These are phyloP conservation scores for Alternaria hordeiaustralica DNA, from an alignment of 2,329 filamentous ascomycete species.

Conservation along the genomic window DNA sequence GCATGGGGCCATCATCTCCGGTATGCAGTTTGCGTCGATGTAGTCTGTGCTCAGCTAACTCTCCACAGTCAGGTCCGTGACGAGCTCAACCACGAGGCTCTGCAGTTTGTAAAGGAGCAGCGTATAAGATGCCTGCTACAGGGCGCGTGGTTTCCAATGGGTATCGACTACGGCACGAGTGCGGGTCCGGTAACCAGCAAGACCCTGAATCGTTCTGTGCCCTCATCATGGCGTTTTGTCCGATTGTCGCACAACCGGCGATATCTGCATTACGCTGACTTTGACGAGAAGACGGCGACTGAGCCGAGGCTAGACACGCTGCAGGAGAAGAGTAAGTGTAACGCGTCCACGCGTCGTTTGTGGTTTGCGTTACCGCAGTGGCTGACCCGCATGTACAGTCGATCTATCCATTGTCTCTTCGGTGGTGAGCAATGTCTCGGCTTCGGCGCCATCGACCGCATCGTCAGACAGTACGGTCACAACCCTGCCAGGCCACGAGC, in stretches of 20 bases:
- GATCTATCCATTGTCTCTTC: constrained; percentile 88
- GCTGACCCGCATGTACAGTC: constrained; percentile 56
- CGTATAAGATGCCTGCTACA: constrained; percentile 86
- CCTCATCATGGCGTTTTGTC: constrained; percentile 78
- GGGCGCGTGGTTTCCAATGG: constrained; percentile 82
- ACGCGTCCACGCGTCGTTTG: constrained; percentile 7
- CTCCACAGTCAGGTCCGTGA: constrained; percentile 75
- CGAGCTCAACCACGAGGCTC: constrained; percentile 85
- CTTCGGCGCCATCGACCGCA: constrained; percentile 59
- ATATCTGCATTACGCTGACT: constrained; percentile 89
- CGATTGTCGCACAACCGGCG: constrained; percentile 89
- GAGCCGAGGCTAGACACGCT: constrained; percentile 77
- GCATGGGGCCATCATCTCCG: constrained; percentile 90
- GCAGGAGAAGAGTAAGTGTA: constrained; percentile 69
- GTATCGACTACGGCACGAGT: constrained; percentile 59
- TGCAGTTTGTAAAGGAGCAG: constrained; percentile 98
- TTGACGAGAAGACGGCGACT: constrained; percentile 67
- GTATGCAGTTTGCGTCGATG: constrained; percentile 32
- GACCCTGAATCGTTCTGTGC: constrained; percentile 50
- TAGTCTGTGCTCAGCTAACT: constrained; percentile 27
- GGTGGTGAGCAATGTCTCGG: constrained; percentile 90
- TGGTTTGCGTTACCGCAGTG: constrained; percentile 28
- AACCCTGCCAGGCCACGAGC: constrained; percentile 36
- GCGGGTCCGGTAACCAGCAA: constrained; percentile 53
- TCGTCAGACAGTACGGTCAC: constrained; percentile 58